Evolutionary conservation across 805 yeast species (phyloP).

Genomic region (Candida piceae): DNA sequence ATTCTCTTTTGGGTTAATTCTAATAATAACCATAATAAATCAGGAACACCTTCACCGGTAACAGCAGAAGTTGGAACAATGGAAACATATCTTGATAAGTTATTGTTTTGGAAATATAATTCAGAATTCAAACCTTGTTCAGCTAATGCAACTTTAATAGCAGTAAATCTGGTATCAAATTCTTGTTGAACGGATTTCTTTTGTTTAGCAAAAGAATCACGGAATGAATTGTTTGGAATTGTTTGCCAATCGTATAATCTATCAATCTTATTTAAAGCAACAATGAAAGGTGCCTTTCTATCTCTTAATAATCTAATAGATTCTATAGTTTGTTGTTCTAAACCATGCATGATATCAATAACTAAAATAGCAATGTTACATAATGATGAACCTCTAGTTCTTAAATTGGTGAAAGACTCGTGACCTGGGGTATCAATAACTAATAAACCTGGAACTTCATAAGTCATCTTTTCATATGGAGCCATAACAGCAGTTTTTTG

Average conservation of each 20-base stretch:
- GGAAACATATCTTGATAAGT: slow-evolving; percentile 88
- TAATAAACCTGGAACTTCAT: slow-evolving; percentile 94
- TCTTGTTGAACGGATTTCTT: slow-evolving; percentile 81
- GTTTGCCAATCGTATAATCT: slow-evolving; percentile 94
- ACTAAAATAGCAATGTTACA: slow-evolving; percentile 99
- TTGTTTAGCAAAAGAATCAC: slow-evolving; percentile 87
- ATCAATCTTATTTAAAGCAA: slow-evolving; percentile 95
- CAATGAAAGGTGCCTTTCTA: slow-evolving; percentile 96
- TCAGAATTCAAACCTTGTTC: slow-evolving; percentile 99
- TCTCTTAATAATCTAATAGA: slow-evolving; percentile 89
- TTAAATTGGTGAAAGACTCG: slow-evolving; percentile 96
- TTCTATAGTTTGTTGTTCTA: slow-evolving; percentile 96
- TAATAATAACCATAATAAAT: slow-evolving; percentile 88
- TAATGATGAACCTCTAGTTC: slow-evolving; percentile 97
- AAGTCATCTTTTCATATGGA: slow-evolving; percentile 73
- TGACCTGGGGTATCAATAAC: slow-evolving; percentile 99
- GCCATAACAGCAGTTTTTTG: slow-evolving; percentile 91
- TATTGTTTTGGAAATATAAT: slow-evolving; percentile 90
- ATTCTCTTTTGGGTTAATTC: slow-evolving; percentile 97
- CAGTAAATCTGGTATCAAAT: slow-evolving; percentile 80
- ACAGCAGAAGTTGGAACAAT: slow-evolving; percentile 98
- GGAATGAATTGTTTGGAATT: slow-evolving; percentile 88
- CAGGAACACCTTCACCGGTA: slow-evolving; percentile 99
- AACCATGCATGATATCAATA: slow-evolving; percentile 98
- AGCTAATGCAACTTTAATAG: slow-evolving; percentile 84